Evolutionary conservation across 139 green algal genomes (phyloP).

Genomic region (Eudorina sp.): DNA sequence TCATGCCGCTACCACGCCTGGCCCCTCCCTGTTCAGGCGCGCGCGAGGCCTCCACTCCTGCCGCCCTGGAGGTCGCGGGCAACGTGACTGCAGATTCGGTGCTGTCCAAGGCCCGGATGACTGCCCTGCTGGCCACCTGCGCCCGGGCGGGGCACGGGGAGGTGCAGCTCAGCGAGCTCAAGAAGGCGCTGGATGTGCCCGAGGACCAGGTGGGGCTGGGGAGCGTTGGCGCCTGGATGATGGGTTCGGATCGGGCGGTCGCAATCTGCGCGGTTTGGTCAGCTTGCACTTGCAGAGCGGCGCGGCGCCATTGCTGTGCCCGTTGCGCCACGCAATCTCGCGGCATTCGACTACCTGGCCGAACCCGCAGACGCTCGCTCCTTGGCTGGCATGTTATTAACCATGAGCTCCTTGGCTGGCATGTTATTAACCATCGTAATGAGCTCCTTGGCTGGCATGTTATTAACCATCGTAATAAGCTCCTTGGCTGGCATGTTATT

Average conservation of each 20-base stretch:
- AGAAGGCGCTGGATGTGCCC: slow-evolving; percentile 61
- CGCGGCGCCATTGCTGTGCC: too few species aligned
- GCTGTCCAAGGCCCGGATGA: slow-evolving; percentile 66
- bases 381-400: too few species aligned
- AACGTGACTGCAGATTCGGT: slow-evolving; percentile 50
- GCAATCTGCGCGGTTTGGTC: too few species aligned
- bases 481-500: too few species aligned
- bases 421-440: too few species aligned
- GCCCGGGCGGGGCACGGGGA: background rate
- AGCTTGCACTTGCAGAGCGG: too few species aligned
- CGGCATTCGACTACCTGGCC: background rate
- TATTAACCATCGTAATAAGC: too few species aligned
- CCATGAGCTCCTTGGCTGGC: too few species aligned
- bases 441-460: too few species aligned
- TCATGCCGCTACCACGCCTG: background rate
- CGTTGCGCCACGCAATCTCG: too few species aligned
- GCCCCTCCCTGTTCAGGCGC: slow-evolving; percentile 34
- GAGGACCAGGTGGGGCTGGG: slow-evolving; percentile 44
- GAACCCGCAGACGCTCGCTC: background rate
- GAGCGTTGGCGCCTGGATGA: too few species aligned
- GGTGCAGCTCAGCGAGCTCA: slow-evolving; percentile 44
- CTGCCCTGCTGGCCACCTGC: slow-evolving; percentile 64
- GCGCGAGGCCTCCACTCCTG: slow-evolving; percentile 44
- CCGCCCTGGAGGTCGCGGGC: slow-evolving; percentile 49
- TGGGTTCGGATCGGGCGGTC: too few species aligned